Evolutionary conservation across 805 yeast genomes (phyloP), one percentile per base, ranked within the genome.

Genomic region (Blastobotrys mokoenaii): DNA sequence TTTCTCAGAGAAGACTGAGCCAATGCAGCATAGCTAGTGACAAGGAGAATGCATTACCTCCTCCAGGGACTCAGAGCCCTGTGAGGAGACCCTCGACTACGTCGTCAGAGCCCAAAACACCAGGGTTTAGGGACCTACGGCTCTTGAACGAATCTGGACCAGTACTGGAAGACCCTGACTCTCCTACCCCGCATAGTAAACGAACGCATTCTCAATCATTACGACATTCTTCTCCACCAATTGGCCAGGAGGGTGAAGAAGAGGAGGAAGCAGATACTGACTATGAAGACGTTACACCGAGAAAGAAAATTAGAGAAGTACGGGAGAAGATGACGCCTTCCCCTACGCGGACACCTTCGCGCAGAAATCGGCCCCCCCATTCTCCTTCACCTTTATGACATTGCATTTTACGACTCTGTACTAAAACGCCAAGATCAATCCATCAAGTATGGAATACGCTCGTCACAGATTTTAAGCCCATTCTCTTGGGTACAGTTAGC

Each of bases 111-210:
- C 38, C 34, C 15, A 31, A 18, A 8, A 18, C 46, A 16, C 46
- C 43, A 2, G 46, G 45, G 1, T 43, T 36, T 7, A 38, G 27
- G 15, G 49, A 43, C 27, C 9, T 43, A 11, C 16, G 9, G 5
- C 35, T 38, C 3, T 3, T 46, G n/a, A 34, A 39, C 16, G 42
- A 46, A 16, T 44, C 49, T 7, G 51, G 51, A 3, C 49, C 51
- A 15, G 46, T 27, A 29, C 38, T 48, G 11, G 44, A 36, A 16
- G 25, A 32, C n/a, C 51, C 51, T 4, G 22, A 11, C 22, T 48
- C 51, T 3, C 51, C 51, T 3, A 46, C 51, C 1, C 44, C 44
- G 4, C 14, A 16, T 12, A 12, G 5, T 31, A 31, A 31, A 14
- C 34, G 34, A 14, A 22, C 34, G 15, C 34, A 31, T 11, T 12